phyloP scores from a whole-genome alignment of 306 rosid genomes.

The Lagenaria siceraria region DNA sequence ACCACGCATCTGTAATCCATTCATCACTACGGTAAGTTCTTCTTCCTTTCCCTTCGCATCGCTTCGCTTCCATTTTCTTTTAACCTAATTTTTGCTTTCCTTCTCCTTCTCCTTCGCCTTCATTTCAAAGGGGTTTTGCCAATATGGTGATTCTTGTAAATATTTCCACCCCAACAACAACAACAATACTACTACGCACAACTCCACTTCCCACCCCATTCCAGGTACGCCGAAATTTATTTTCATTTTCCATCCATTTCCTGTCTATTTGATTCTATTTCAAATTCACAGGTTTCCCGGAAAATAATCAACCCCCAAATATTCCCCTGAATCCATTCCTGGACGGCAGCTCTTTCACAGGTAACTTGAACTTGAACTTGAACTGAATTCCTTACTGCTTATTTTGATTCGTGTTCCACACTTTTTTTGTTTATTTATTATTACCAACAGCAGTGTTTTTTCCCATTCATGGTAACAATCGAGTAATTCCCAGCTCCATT shows the following conservation, averaged over 20 bases:
- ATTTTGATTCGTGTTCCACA: neutral
- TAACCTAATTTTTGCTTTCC: slow-evolving; percentile 5
- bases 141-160: slow-evolving; percentile 58
- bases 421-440: neutral
- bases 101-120: neutral
- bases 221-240: neutral
- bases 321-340: slow-evolving; percentile 13
- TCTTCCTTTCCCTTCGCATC: neutral
- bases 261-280: neutral
- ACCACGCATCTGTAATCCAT: slow-evolving; percentile 47
- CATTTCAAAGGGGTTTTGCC: slow-evolving; percentile 42
- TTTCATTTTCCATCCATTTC: neutral
- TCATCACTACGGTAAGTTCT: slow-evolving; percentile 41
- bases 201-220: slow-evolving; percentile 14
- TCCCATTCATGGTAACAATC: neutral
- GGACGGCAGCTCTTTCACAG: slow-evolving; percentile 16
- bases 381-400: neutral
- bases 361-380: slow-evolving; percentile 13
- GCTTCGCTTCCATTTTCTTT: neutral
- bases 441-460: neutral
- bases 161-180: slow-evolving; percentile 54
- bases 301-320: slow-evolving; percentile 17
- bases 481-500: neutral
- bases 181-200: neutral
- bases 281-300: slow-evolving; percentile 7